Base-by-base conservation (phyloP, 139 green algal genomes). In the Auxenochlorella pyrenoidosa region DNA sequence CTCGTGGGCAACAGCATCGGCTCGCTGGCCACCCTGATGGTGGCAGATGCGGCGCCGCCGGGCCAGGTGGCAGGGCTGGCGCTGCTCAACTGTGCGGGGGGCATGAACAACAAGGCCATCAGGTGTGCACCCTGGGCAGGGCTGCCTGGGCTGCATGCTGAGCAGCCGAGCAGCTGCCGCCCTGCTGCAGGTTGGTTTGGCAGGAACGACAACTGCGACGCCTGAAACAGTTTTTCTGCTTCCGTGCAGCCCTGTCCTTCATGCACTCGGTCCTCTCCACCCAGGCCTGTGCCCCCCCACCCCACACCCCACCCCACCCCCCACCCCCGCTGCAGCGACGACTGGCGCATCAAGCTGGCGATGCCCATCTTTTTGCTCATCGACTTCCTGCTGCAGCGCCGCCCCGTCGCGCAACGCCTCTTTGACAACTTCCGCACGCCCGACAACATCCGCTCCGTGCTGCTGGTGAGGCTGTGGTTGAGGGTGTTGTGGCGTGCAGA, bases 51-150 rank as follows among this genome's bases (percentile, higher is more conserved):
- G 32, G 40, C 79, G 44, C 65, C 60, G 28, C 34, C 51, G 16
- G 75, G 88, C 28, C 41, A 34, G 16, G 87, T 96, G 30, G 72
- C 76, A 12, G 94, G 92, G 32, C 77, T 91, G 2, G 95, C 95
- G 54, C 91, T 99, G 41, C 81, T 99, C 13, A 99, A 99, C 90
- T 97, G 88, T 65, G 90, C 92, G 0, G 94, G 94, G 26, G 95
- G 92, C 43, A 96, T 98, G 95, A 99, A 99, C 92, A 98, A 97
- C 90, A 98, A 98, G 91, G 90, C 30, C 63, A 71, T 71, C 63
- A 36, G 28, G 28, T n/a, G 21, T 15, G 59, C 59, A 22, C 8
- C 47, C 12, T 6, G 47, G 8, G 8, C n/a, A 54, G 10, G 47
- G 8, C 47, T 54, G 47, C 47, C 6, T 54, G 47, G 47, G 47